A percentile compares a stretch with the other conserved stretches of the same genome.
phyloP scores from a whole-genome alignment of 192 early-diverging fungal species.

The Gonapodya prolifera region DNA sequence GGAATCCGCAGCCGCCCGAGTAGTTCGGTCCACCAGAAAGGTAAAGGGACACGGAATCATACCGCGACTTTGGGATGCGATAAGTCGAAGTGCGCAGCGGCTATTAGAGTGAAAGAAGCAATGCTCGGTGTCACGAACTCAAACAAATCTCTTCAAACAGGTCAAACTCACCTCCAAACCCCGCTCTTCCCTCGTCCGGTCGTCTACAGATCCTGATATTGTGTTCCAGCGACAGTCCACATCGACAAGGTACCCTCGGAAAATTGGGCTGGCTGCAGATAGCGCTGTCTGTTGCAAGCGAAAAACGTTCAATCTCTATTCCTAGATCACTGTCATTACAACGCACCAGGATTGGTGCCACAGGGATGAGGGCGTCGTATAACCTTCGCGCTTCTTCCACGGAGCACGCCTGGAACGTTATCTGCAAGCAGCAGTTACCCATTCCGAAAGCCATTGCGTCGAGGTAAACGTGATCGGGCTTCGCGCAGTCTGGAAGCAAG shows the following conservation, averaged over 20 bases:
- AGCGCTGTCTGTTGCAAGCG: slow-evolving; percentile 52
- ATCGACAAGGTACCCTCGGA: slow-evolving; percentile 86
- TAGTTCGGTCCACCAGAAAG: slow-evolving; percentile 46
- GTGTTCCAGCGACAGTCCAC: slow-evolving; percentile 97
- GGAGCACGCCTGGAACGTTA: slow-evolving; percentile 92
- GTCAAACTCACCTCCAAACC: slow-evolving; percentile 42
- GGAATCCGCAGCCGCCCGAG: slow-evolving; percentile 25
- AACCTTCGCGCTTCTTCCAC: slow-evolving; percentile 81
- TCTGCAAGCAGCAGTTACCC: slow-evolving; percentile 95
- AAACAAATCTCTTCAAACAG: not conserved
- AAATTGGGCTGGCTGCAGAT: slow-evolving; percentile 83
- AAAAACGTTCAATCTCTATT: slow-evolving; percentile 5
- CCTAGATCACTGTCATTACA: not conserved
- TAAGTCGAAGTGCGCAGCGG: slow-evolving; percentile 58
- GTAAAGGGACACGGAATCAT: slow-evolving; percentile 87
- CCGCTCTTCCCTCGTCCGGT: slow-evolving; percentile 83
- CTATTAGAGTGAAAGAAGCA: slow-evolving; percentile 19
- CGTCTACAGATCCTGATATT: slow-evolving; percentile 84
- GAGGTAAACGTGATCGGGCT: slow-evolving; percentile 93
- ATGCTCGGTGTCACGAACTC: not conserved
- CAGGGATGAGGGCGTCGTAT: slow-evolving; percentile 86
- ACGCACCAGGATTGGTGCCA: slow-evolving; percentile 77
- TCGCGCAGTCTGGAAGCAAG: slow-evolving; percentile 46
- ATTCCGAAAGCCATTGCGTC: slow-evolving; percentile 98
- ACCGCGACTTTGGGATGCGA: slow-evolving; percentile 88